Evolutionary conservation across 495 filamentous ascomycete genomes (phyloP).

Genomic region (Xylaria castorea): DNA sequence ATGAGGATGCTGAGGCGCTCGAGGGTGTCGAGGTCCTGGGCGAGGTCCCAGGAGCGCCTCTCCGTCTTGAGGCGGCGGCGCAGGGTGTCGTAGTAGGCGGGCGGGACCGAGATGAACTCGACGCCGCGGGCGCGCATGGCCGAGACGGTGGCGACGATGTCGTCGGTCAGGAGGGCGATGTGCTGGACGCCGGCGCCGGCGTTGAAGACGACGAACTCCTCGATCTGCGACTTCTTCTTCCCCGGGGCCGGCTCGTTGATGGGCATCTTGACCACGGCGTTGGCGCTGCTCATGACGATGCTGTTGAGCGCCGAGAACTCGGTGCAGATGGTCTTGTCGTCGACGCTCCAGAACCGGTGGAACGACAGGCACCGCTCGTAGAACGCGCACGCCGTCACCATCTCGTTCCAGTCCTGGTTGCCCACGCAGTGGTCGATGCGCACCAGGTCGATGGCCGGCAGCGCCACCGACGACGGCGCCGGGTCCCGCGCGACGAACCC

Average conservation of each 20-base stretch:
- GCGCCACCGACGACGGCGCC: constrained; percentile 35
- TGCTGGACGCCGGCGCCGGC: constrained; percentile 87
- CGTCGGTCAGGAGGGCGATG: constrained; percentile 79
- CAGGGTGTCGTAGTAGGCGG: constrained; percentile 83
- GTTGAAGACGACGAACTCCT: constrained; percentile 91
- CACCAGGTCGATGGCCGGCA: constrained; percentile 69
- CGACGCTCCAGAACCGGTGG: constrained; percentile 94
- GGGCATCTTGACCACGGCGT: constrained; percentile 85
- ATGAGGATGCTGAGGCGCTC: constrained; percentile 80
- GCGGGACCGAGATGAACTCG: constrained; percentile 86
- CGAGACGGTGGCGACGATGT: constrained; percentile 77
- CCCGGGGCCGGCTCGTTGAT: constrained; percentile 94
- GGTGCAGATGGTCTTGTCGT: constrained; percentile 85
- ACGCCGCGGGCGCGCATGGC: constrained; percentile 80
- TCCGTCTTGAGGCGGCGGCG: constrained; percentile 66
- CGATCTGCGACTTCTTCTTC: constrained; percentile 86
- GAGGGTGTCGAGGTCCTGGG: constrained; percentile 78
- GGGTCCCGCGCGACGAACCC: constrained; percentile 67
- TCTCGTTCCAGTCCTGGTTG: constrained; percentile 89
- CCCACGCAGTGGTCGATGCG: constrained; percentile 93
- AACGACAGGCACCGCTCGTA: constrained; percentile 90
- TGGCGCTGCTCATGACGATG: constrained; percentile 86
- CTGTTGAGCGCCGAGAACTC: constrained; percentile 85
- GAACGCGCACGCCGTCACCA: constrained; percentile 84
- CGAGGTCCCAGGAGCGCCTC: constrained; percentile 58